Base-by-base conservation (phyloP, 108 stramenopile genomes). In the Chaetoceros muelleri region DNA sequence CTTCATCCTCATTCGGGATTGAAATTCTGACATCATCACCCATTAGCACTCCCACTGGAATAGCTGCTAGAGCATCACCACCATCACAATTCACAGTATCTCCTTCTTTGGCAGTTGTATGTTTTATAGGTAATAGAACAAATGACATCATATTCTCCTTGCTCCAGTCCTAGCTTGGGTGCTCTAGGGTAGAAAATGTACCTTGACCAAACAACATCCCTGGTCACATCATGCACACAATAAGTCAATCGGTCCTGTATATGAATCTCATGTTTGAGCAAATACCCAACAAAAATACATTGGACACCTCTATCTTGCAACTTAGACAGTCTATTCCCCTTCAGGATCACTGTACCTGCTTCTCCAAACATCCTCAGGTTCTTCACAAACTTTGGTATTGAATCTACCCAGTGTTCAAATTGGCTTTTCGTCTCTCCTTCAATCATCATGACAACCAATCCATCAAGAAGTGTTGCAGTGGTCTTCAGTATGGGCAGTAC, bases 181-280 rank as follows among this genome's bases (percentile, higher is more conserved):
- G n/a, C n/a, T n/a, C n/a, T n/a, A n/a, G n/a, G n/a, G n/a, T n/a
- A n/a, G n/a, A n/a, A n/a, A n/a, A n/a, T n/a, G n/a, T n/a, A n/a
- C n/a, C n/a, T n/a, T n/a, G 71, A 53, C 66, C 70, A 71, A 19
- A 53, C 62, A 13, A 66, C 46, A 48, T 75, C 69, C 2, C 74
- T 29, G 13, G 62, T 44, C 0, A 51, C n/a, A n/a, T n/a, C 44
- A 30, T 31, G 34, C 16, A 75, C 31, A 13, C 53, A 40, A 5
- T 57, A 16, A 31, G 65, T 62, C 19, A 10, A 20, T 3, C 40
- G 60, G 53, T 66, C 45, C 60, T 28, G 66, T 57, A 67, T 72
- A 0, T 60, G 46, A 30, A 45, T 27, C 28, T 24, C 59, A 55
- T 66, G 60, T 21, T 62, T 49, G 3, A 23, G n/a, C 2, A 53